These are phyloP conservation scores for Fusarium chlamydosporum DNA, from an alignment of 2,329 filamentous ascomycete genomes.

Conservation along the genomic window DNA sequence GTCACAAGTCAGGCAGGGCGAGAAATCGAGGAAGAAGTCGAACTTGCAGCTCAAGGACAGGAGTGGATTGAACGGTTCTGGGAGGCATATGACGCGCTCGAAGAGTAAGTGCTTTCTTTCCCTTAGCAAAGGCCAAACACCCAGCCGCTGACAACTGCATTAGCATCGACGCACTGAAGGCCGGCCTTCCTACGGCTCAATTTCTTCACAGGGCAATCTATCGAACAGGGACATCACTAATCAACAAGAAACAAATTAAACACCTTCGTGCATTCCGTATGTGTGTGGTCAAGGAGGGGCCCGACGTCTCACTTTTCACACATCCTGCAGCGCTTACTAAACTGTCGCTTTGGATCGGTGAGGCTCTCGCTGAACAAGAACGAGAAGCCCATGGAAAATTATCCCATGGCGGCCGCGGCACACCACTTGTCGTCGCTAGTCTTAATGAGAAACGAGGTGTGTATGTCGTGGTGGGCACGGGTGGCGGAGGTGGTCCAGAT, in stretches of 20 bases:
- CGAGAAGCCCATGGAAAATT: conserved; percentile 79
- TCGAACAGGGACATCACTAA: conserved; percentile 88
- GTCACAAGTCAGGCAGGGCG: conserved; percentile 53
- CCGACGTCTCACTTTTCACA: conserved; percentile 90
- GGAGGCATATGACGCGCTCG: conserved; percentile 79
- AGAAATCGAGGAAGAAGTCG: conserved; percentile 63
- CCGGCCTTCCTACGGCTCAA: conserved; percentile 85
- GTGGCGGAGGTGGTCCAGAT: conserved; percentile 84
- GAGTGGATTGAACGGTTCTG: conserved; percentile 78
- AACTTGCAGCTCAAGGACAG: conserved; percentile 68
- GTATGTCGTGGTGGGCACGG: conserved; percentile 93
- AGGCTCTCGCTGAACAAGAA: conserved; percentile 92
- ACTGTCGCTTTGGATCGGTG: conserved; percentile 92
- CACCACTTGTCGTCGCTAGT: conserved; percentile 90
- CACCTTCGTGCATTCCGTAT: conserved; percentile 94
- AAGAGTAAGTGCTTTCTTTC: conserved; percentile 67
- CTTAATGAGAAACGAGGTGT: conserved; percentile 88
- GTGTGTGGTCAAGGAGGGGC: conserved; percentile 94
- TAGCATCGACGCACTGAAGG: conserved; percentile 81
- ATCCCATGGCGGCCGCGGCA: conserved; percentile 77
- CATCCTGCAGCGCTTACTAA: conserved; percentile 95
- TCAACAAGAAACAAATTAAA: conserved; percentile 94
- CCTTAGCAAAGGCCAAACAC: too few relatives aligned
- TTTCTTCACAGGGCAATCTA: conserved; percentile 93
- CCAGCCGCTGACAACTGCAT: conserved; percentile 13